Percentiles rank a stretch among this genome's conserved stretches.
Conservation (phyloP, 179 eudicot species). For the Vitellaria paradoxa region DNA sequence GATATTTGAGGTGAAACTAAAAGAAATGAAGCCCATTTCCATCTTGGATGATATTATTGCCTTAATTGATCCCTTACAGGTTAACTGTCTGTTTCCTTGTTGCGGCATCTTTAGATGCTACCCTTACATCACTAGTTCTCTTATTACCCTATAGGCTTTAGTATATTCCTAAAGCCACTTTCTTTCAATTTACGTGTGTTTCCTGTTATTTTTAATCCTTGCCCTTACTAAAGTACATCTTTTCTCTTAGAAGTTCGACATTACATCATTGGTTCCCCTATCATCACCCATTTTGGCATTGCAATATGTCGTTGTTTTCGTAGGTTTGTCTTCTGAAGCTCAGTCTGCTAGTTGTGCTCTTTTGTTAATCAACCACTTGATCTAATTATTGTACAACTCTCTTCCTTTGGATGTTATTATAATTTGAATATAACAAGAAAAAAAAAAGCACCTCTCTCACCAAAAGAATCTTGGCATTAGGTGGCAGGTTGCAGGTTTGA, state of each 20-base stretch:
- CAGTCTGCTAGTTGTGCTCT: conserved; percentile 13
- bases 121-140: conserved; percentile 82
- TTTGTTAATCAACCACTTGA: not conserved
- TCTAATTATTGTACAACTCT: not conserved
- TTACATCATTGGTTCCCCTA: conserved; percentile 70
- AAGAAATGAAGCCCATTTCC: too few relatives aligned
- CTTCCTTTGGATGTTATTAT: not conserved
- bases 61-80: conserved; percentile 50
- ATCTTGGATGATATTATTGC: conserved; percentile 1
- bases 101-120: conserved; percentile 96
- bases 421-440: not conserved
- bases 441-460: not conserved
- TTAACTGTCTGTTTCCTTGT: conserved; percentile 77
- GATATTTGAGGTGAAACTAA: too few relatives aligned
- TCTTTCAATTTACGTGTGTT: not conserved
- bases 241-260: conserved; percentile 70
- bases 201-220: not conserved
- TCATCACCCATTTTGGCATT: conserved; percentile 84
- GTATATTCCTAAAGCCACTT: conserved; percentile 35
- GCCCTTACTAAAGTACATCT: conserved; percentile 14
- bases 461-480: not conserved
- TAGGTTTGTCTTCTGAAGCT: conserved; percentile 45
- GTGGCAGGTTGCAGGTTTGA: conserved; percentile 7
- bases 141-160: conserved; percentile 83
- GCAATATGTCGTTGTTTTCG: conserved; percentile 69